phyloP scores from a whole-genome alignment of 1,284 basidiomycete genomes.

The Marasmius tenuissimus region DNA sequence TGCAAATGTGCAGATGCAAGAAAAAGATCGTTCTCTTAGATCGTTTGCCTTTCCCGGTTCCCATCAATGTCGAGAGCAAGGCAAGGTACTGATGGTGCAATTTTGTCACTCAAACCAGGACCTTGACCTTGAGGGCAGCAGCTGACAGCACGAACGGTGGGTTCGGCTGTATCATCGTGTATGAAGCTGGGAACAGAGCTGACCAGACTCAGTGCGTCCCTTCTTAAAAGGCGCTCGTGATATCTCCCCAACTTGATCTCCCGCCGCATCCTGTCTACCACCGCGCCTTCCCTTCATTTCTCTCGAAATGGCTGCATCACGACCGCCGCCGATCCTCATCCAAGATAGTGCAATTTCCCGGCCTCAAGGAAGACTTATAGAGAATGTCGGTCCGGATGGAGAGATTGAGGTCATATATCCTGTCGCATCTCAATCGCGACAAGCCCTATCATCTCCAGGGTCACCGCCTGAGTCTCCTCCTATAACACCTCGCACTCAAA shows the following conservation, averaged over 20 bases:
- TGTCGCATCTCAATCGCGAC: not conserved
- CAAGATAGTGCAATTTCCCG: not conserved
- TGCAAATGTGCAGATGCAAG: not conserved
- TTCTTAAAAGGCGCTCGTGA: not conserved
- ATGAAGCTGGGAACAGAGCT: no score
- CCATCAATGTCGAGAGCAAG: not conserved
- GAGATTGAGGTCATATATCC: not conserved
- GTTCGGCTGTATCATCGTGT: not conserved
- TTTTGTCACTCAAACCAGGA: not conserved
- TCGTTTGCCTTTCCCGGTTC: not conserved
- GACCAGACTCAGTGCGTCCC: not conserved
- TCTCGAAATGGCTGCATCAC: not conserved
- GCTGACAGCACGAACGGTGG: not conserved
- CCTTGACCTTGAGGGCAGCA: not conserved
- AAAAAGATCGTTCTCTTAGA: not conserved
- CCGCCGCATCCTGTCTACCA: not conserved
- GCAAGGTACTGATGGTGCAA: not conserved
- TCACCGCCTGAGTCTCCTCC: constrained; percentile 31
- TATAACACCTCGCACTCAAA: constrained; percentile 33
- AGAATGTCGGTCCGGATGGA: not conserved
- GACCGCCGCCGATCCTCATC: not conserved
- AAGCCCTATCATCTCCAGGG: not conserved
- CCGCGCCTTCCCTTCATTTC: not conserved
- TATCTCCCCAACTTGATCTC: not conserved
- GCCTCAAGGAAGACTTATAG: not conserved